These are phyloP conservation scores for Potentilla sterilis DNA, from an alignment of 306 rosid genomes.

Conservation along the genomic window DNA sequence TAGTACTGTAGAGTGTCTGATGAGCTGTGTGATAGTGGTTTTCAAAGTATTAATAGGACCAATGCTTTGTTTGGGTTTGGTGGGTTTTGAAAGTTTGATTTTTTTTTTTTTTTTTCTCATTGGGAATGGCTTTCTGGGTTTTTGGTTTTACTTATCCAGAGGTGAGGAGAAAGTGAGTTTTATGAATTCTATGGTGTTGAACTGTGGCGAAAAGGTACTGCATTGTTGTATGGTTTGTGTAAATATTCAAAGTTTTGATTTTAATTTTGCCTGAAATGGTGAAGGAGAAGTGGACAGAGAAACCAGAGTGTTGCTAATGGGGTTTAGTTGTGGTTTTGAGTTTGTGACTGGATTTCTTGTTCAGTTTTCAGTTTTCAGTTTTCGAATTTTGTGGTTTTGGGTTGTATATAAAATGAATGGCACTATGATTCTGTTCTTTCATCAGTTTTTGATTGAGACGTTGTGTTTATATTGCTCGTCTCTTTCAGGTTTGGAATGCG, in stretches of 20 bases:
- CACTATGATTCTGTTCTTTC: background rate
- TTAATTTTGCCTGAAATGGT: background rate
- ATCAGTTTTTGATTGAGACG: conserved; percentile 15
- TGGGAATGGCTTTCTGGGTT: conserved; percentile 23
- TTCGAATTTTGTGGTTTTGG: background rate
- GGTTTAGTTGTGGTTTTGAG: background rate
- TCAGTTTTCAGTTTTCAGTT: background rate
- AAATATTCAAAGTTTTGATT: conserved; percentile 12
- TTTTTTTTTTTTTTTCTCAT: background rate
- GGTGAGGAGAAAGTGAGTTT: conserved; percentile 25
- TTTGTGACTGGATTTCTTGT: background rate
- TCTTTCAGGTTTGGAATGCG: conserved; percentile 19
- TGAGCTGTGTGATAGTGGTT: conserved; percentile 23
- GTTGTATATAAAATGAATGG: background rate
- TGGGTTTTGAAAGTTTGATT: conserved; percentile 9
- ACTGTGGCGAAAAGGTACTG: conserved; percentile 20
- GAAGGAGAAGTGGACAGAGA: conserved; percentile 8
- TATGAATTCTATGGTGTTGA: conserved; percentile 13
- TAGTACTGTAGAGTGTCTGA: background rate
- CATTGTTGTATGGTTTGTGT: conserved; percentile 26
- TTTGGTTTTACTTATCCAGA: conserved; percentile 18
- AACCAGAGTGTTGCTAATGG: background rate
- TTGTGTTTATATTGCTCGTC: conserved; percentile 14
- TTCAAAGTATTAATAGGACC: background rate
- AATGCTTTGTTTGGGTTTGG: background rate